These are phyloP conservation scores for Spinellus fusiger DNA, from an alignment of 192 early-diverging fungal genomes.

Conservation along the genomic window DNA sequence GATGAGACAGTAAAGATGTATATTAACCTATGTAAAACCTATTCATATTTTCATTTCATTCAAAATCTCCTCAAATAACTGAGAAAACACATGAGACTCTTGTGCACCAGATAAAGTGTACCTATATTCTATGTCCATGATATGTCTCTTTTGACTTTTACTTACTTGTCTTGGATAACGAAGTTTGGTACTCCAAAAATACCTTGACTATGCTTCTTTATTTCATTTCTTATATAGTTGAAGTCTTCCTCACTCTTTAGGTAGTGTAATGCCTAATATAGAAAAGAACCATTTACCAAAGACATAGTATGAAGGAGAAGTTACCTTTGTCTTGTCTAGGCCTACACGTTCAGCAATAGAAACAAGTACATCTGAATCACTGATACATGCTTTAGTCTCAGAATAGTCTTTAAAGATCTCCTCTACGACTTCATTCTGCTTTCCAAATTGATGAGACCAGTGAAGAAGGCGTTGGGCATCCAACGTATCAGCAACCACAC, in stretches of 20 bases:
- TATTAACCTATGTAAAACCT: background rate
- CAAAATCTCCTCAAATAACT: background rate
- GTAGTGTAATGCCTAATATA: constrained; percentile 30
- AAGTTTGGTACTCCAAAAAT: constrained; percentile 70
- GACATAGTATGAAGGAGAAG: background rate
- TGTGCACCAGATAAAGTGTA: constrained; percentile 61
- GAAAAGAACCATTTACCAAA: background rate
- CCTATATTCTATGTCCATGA: constrained; percentile 2
- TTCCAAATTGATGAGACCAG: constrained; percentile 44
- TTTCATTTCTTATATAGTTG: constrained; percentile 40
- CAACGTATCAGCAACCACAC: constrained; percentile 56
- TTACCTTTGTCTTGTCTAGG: constrained; percentile 40
- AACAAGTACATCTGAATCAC: constrained; percentile 51
- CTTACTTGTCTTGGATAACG: constrained; percentile 54
- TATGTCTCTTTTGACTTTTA: background rate
- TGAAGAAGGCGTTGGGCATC: constrained; percentile 63
- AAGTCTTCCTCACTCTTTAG: constrained; percentile 51
- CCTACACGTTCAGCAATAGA: constrained; percentile 54
- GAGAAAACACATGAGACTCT: constrained; percentile 52
- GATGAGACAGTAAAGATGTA: background rate
- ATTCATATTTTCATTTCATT: background rate
- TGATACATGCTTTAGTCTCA: constrained; percentile 65
- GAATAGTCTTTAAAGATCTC: constrained; percentile 64
- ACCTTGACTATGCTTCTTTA: constrained; percentile 39
- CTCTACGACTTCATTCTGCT: constrained; percentile 53